Base-by-base conservation (phyloP, 1,284 basidiomycete genomes). In the Fomitiporia mediterranea region DNA sequence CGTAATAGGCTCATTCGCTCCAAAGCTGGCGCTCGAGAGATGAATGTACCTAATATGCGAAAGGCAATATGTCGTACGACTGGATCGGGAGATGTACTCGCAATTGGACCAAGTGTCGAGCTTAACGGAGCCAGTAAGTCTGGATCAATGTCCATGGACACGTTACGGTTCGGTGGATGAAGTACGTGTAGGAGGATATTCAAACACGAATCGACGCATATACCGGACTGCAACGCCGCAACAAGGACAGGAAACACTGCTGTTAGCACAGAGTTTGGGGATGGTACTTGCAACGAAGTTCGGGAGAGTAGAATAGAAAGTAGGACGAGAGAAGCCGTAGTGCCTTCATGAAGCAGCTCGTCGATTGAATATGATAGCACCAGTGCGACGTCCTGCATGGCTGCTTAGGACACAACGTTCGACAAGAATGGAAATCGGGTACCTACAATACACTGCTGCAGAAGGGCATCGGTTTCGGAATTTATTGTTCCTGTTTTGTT, bases 61-160 rank as follows among this genome's bases (percentile, higher is more conserved):
- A 86, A 83, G 6, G 75, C 70, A 54, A 83, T 72, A 58, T 85
- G 79, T 15, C 87, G 77, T 21, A 75, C 72, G 37, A 72, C 63
- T 4, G 83, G 68, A 56, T 87, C 79, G 1, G 82, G 76, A 62
- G 88, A 83, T 2, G 71, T 73, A 61, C 82, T 81, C 4, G 84
- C 80, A 38, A 89, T 63, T 4, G 75, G 68, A 0, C 82, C 74
- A 27, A 88, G 68, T 4, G 81, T 61, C 7, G 72, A 69, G 39
- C 72, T 72, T 1, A 87, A 70, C 2, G 81, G 75, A 2, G 72
- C 62, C 7, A 78, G 66, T 2, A 81, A 62, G 5, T 82, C 78
- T 2, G 72, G 67, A 3, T 77, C 65, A 13, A 81, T 65, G 34
- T 51, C 60, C 34, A 62, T 58, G 34, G 43, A 38, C 9, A 9